Conservation (phyloP, 2,329 filamentous ascomycete species). For the Aspergillus pseudotamarii region DNA sequence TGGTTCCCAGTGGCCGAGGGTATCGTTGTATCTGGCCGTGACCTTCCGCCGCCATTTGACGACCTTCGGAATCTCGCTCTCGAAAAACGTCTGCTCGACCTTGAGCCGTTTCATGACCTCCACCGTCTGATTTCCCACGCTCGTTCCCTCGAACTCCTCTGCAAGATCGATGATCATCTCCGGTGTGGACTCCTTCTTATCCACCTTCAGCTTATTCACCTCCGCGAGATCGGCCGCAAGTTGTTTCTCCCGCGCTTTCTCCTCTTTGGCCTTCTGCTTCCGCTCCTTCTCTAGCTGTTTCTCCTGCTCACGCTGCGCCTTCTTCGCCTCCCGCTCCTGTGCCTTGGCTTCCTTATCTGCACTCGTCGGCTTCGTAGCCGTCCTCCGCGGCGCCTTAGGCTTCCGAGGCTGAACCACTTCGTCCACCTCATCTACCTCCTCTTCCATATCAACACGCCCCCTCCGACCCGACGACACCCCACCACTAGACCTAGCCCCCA, state of each 20-base stretch:
- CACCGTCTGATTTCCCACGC: slow-evolving; percentile 46
- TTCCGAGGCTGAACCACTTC: slow-evolving; percentile 51
- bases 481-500: slow-evolving; percentile 4
- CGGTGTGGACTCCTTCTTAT: slow-evolving; percentile 71
- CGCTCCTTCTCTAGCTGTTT: slow-evolving; percentile 59
- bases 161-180: slow-evolving; percentile 80
- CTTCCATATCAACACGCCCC: slow-evolving; percentile 4
- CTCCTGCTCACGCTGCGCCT: slow-evolving; percentile 55
- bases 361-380: slow-evolving; percentile 33
- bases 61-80: slow-evolving; percentile 50
- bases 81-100: slow-evolving; percentile 45
- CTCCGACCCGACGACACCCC: slow-evolving; percentile 1
- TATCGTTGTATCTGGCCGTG: slow-evolving; percentile 63
- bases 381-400: slow-evolving; percentile 42
- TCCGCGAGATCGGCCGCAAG: slow-evolving; percentile 67
- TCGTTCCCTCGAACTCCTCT: slow-evolving; percentile 53
- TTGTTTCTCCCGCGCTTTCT: slow-evolving; percentile 65
- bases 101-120: slow-evolving; percentile 47
- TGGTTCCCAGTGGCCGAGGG: slow-evolving; percentile 67
- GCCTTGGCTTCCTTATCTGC: slow-evolving; percentile 51
- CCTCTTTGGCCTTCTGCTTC: slow-evolving; percentile 51
- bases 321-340: slow-evolving; percentile 54
- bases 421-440: slow-evolving; percentile 21
- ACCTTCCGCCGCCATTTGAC: slow-evolving; percentile 72
- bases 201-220: slow-evolving; percentile 71